A percentile compares a stretch with the other conserved stretches of the same genome.
Conservation (phyloP, 257 asterid species). For the Cinchona pubescens region DNA sequence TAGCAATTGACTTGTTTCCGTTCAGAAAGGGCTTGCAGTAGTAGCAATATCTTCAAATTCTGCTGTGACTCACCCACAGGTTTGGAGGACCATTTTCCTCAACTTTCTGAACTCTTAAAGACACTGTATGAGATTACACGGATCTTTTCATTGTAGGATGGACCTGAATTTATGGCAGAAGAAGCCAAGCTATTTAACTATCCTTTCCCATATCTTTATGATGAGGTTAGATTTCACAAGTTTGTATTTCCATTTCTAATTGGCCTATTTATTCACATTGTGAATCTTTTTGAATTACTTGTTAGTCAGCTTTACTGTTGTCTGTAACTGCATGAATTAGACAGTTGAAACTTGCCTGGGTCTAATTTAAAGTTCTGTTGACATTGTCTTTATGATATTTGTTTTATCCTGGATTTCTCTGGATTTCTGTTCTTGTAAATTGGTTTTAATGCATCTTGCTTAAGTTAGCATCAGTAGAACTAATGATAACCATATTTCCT, state of each 20-base stretch:
- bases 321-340: not conserved
- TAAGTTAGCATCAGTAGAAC: not conserved
- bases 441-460: no score
- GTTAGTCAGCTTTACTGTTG: no score
- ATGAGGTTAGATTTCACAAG: constrained; percentile 50
- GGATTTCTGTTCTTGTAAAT: not conserved
- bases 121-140: constrained; percentile 30
- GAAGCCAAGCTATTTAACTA: constrained; percentile 68
- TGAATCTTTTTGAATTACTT: not conserved
- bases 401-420: not conserved
- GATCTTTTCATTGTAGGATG: constrained; percentile 60
- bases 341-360: not conserved
- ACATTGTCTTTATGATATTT: no score
- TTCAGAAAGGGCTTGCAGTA: constrained; percentile 92
- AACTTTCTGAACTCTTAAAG: constrained; percentile 33
- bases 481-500: not conserved
- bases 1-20: constrained; percentile 13
- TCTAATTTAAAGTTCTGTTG: not conserved
- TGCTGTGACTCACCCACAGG: constrained; percentile 80
- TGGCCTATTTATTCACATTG: not conserved
- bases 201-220: constrained; percentile 85
- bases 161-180: constrained; percentile 86
- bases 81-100: constrained; percentile 40
- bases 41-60: constrained; percentile 89
- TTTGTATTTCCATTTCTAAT: not conserved